A percentile compares a stretch with the other conserved stretches of the same genome.
Evolutionary conservation across 768 basidiomycete species (phyloP).

Genomic region (Symmetrospora coprosmae): DNA sequence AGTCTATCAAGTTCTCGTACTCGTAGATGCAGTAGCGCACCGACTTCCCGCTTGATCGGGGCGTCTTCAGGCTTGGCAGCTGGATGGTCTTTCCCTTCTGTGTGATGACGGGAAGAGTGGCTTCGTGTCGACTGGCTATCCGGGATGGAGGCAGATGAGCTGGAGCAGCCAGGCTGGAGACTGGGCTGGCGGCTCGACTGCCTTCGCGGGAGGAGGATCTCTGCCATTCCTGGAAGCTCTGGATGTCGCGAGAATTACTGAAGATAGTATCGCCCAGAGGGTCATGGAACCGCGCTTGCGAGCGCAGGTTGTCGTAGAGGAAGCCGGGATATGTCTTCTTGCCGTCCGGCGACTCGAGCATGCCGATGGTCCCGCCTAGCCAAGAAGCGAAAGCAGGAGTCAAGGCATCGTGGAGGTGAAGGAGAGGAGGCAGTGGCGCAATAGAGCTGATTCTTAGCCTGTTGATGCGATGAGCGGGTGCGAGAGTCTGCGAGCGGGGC

Average conservation of each 20-base stretch:
- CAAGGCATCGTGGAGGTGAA: too few species aligned
- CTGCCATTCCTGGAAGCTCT: conserved; percentile 64
- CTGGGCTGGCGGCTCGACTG: conserved; percentile 39
- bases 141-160: conserved; percentile 30
- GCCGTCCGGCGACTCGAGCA: conserved; percentile 10
- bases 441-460: too few species aligned
- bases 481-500: neutral
- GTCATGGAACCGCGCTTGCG: conserved; percentile 81
- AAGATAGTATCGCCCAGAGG: conserved; percentile 74
- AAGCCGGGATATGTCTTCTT: conserved; percentile 19
- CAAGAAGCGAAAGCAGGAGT: too few species aligned
- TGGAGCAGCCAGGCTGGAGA: conserved; percentile 29
- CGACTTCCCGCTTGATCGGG: conserved; percentile 56
- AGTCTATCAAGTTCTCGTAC: conserved; percentile 79
- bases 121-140: neutral
- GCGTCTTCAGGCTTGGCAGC: conserved; percentile 48
- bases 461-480: too few species aligned
- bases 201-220: conserved; percentile 6
- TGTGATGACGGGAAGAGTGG: conserved; percentile 25
- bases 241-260: conserved; percentile 61
- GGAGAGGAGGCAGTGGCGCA: too few species aligned
- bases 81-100: conserved; percentile 12
- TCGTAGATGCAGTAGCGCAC: conserved; percentile 43
- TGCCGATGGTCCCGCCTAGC: conserved; percentile 24
- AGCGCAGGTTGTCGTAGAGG: conserved; percentile 42